Conservation (phyloP, 2,329 filamentous ascomycete species). For the Albifimbria verrucaria region DNA sequence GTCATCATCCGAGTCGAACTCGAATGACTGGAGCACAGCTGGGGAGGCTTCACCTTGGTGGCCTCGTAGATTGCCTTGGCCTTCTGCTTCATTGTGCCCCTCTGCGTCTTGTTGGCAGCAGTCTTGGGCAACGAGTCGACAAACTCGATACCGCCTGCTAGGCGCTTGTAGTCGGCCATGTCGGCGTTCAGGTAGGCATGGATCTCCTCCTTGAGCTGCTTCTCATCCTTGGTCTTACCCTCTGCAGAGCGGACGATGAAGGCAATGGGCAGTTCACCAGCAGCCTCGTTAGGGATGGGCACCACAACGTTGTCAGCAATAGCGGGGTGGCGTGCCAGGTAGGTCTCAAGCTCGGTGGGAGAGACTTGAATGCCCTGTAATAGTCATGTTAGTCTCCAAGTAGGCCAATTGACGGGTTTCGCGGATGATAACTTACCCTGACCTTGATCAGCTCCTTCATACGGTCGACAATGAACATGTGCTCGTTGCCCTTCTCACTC, state of each 20-base stretch:
- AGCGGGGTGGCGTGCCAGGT: slow-evolving; percentile 60
- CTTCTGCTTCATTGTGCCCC: slow-evolving; percentile 43
- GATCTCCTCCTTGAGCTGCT: slow-evolving; percentile 42
- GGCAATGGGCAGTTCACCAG: slow-evolving; percentile 55
- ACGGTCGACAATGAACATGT: slow-evolving; percentile 18
- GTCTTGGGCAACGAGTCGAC: slow-evolving; percentile 57
- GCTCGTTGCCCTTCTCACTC: slow-evolving; percentile 37
- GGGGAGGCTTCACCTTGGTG: slow-evolving; percentile 3
- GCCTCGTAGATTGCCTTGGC: slow-evolving; percentile 14
- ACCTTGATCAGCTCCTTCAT: slow-evolving; percentile 56
- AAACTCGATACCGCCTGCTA: slow-evolving; percentile 48
- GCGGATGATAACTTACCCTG: slow-evolving; percentile 9
- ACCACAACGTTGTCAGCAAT: slow-evolving; percentile 69
- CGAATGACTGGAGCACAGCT: slow-evolving; percentile 6
- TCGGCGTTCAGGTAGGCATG: slow-evolving; percentile 42
- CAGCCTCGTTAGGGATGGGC: slow-evolving; percentile 51
- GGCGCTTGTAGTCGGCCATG: slow-evolving; percentile 42
- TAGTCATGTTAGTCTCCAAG: too few species aligned
- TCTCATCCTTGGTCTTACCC: slow-evolving; percentile 46
- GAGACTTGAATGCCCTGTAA: slow-evolving; percentile 69
- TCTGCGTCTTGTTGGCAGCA: slow-evolving; percentile 55
- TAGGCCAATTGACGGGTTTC: too few species aligned
- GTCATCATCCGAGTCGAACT: slow-evolving; percentile 10
- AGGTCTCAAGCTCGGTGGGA: slow-evolving; percentile 67
- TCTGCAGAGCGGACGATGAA: slow-evolving; percentile 47